phyloP scores from a whole-genome alignment of 2,329 filamentous ascomycete genomes.

The Penicillium vulpinum region DNA sequence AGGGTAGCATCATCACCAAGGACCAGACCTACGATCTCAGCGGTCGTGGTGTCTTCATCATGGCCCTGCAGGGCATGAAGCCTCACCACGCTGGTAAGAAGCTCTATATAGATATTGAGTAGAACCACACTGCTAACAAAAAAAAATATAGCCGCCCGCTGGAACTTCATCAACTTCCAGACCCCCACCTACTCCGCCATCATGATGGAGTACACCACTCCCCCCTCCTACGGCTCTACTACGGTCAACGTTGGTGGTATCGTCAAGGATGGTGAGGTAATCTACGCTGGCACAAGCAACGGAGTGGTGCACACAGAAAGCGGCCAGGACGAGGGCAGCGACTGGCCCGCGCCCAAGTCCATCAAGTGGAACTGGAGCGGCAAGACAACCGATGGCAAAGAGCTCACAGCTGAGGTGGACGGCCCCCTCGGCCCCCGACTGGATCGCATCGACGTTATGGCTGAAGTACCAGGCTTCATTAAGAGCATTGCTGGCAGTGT shows the following conservation, averaged over 20 bases:
- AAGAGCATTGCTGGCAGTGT: constrained; percentile 89
- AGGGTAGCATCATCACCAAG: constrained; percentile 81
- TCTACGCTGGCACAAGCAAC: constrained; percentile 68
- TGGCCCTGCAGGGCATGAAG: constrained; percentile 97
- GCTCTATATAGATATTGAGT: background rate
- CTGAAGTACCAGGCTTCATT: constrained; percentile 90
- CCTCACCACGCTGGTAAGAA: constrained; percentile 81
- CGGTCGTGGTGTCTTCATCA: constrained; percentile 75
- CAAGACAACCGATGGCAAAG: constrained; percentile 72
- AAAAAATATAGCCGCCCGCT: constrained; percentile 63
- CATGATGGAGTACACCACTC: constrained; percentile 95
- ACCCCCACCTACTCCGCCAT: constrained; percentile 81
- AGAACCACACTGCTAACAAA: background rate
- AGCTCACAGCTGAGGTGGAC: constrained; percentile 68
- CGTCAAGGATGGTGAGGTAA: constrained; percentile 74
- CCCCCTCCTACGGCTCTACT: constrained; percentile 85
- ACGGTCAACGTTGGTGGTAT: constrained; percentile 80
- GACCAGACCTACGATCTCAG: constrained; percentile 79
- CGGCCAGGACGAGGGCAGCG: constrained; percentile 72
- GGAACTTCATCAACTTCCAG: constrained; percentile 95
- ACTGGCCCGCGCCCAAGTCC: constrained; percentile 83
- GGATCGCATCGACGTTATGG: constrained; percentile 93
- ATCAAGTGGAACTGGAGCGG: constrained; percentile 78
- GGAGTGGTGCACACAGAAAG: constrained; percentile 68
- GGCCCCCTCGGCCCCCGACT: constrained; percentile 66